phyloP scores from a whole-genome alignment of 345 rosid species.

The Populus deltoides region DNA sequence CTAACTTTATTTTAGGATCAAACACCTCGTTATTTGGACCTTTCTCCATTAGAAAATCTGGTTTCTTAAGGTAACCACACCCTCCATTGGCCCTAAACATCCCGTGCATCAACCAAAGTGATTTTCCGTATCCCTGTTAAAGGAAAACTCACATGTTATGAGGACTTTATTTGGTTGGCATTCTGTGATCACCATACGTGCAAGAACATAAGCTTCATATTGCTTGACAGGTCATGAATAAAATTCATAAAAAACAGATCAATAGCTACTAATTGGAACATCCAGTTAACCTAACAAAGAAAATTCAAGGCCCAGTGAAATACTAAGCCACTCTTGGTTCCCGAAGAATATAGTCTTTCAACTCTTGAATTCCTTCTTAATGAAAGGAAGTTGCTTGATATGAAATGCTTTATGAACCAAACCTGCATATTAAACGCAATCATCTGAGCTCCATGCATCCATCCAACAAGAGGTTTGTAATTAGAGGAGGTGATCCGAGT shows the following conservation, averaged over 20 bases:
- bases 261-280: neutral
- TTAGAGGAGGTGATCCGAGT: constrained; percentile 76
- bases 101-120: constrained; percentile 80
- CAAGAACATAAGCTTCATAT: neutral
- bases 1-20: constrained; percentile 42
- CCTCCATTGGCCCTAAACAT: constrained; percentile 70
- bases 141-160: neutral
- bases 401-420: neutral
- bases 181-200: neutral
- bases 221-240: neutral
- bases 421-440: constrained; percentile 92
- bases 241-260: neutral
- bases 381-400: neutral
- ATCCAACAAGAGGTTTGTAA: constrained; percentile 61
- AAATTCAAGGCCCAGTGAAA: neutral
- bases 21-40: constrained; percentile 34
- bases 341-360: neutral
- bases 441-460: constrained; percentile 92
- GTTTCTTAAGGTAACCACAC: constrained; percentile 73
- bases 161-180: neutral
- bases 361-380: neutral
- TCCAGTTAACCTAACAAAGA: neutral
- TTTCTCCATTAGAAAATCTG: constrained; percentile 46
- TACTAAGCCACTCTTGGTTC: neutral
- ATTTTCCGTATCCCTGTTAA: constrained; percentile 61